Conservation (phyloP, 495 filamentous ascomycete genomes). For the Penicillium coprophilum region DNA sequence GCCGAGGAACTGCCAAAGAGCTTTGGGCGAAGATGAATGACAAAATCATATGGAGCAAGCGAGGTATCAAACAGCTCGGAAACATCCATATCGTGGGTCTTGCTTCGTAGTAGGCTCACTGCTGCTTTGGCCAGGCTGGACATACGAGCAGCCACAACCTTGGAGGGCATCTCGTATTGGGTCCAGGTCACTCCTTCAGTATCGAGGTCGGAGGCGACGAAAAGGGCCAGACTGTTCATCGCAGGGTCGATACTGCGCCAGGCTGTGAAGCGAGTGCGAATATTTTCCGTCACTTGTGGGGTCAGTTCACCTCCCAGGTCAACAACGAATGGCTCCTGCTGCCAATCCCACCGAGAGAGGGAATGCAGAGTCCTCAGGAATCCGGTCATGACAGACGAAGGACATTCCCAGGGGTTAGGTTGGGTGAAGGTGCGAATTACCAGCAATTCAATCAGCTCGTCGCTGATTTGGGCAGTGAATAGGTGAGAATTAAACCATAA, state of each 20-base stretch:
- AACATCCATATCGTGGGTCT: conserved; percentile 55
- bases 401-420: conserved; percentile 76
- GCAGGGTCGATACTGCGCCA: conserved; percentile 80
- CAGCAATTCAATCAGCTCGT: conserved; percentile 81
- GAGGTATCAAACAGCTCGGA: conserved; percentile 66
- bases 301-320: conserved; percentile 64
- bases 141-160: conserved; percentile 82
- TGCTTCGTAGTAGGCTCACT: conserved; percentile 56
- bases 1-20: conserved; percentile 25
- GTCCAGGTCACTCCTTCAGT: conserved; percentile 79
- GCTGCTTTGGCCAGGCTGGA: conserved; percentile 75
- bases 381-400: conserved; percentile 74
- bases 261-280: conserved; percentile 70
- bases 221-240: conserved; percentile 80
- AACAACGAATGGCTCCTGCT: conserved; percentile 73
- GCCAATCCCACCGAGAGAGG: conserved; percentile 89
- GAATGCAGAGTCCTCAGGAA: conserved; percentile 78
- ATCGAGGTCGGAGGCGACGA: conserved; percentile 79
- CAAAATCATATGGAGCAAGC: conserved; percentile 77
- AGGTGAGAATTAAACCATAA: conserved; percentile 86
- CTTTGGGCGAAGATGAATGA: conserved; percentile 66
- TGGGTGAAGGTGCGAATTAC: conserved; percentile 73
- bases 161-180: conserved; percentile 62
- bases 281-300: conserved; percentile 49
- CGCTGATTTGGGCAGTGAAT: conserved; percentile 68